Base-by-base conservation (phyloP, 2,329 filamentous ascomycete species). In the Volutella citrinella region DNA sequence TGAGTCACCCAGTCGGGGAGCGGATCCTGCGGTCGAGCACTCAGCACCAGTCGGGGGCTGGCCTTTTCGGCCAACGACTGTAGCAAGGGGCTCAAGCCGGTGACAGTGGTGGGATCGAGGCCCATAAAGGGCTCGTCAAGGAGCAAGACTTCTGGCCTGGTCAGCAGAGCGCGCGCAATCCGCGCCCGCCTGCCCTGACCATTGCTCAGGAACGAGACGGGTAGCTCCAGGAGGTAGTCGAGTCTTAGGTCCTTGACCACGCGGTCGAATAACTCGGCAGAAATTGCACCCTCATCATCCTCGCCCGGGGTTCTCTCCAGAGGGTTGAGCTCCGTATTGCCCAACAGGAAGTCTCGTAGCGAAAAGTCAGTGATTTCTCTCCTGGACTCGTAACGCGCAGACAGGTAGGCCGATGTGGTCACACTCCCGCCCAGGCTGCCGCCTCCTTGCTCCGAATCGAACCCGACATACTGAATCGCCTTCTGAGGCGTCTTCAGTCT, bases 51-150 rank as follows among this genome's bases (percentile, higher is more conserved):
- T 19, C 87, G 74, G 1, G 89, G 90, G 7, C 69, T 72, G 11
- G 76, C 76, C 30, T 72, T 74, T 38, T 76, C 70, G 0, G 88
- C 85, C 36, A 96, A 64, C 1, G 71, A 70, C 44, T 78, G 66
- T 15, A 96, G 66, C 28, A 97, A 68, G 1, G 74, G 71, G 24
- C 85, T 91, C 47, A 97, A 65, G 3, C 76, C 76, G 10, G 75
- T 70, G 10, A 87, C 76, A 0, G 89, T 94, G 6, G 82, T 82
- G 11, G 91, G 93, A 60, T 97, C 93, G 12, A 98, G 70, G 0
- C 93, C 91, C 86, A 96, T 95, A 55, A 96, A 96, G 2, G 93
- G 91, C 51, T 95, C 91, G 62, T 98, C 93, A 4, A 95, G 70
- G 32, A 97, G 70, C 41, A 98, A 57, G 10, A 95, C 74, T 59